phyloP scores from a whole-genome alignment of 805 yeast species.

The Phaffomyces thermotolerans region DNA sequence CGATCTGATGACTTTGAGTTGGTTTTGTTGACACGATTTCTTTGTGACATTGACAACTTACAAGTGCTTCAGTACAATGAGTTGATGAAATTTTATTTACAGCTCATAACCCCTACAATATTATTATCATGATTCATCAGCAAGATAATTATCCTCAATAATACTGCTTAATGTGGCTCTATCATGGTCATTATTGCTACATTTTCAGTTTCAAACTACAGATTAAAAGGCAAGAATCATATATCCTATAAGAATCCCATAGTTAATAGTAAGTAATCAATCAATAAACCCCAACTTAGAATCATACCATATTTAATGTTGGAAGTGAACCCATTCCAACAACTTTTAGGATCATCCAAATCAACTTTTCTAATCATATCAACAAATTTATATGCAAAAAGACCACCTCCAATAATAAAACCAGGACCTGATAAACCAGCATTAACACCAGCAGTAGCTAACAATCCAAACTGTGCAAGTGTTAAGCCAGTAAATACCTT shows the following conservation, averaged over 20 bases:
- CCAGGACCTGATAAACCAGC: slow-evolving; percentile 81
- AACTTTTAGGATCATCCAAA: slow-evolving; percentile 68
- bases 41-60: slow-evolving; percentile 1
- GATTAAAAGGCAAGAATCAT: neutral
- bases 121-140: no score
- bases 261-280: slow-evolving; percentile 53
- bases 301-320: slow-evolving; percentile 74
- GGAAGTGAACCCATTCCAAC: slow-evolving; percentile 74
- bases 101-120: no score
- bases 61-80: no score
- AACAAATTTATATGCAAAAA: slow-evolving; percentile 63
- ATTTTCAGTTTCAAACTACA: neutral
- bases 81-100: neutral
- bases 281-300: slow-evolving; percentile 55
- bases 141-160: no score
- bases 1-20: slow-evolving; percentile 42
- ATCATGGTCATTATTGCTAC: neutral
- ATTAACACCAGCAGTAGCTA: slow-evolving; percentile 60
- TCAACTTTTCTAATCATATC: slow-evolving; percentile 67
- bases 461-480: slow-evolving; percentile 57
- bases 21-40: slow-evolving; percentile 5
- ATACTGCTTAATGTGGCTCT: no score
- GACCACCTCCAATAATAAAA: slow-evolving; percentile 55
- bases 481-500: slow-evolving; percentile 58
- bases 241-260: slow-evolving; percentile 35